Evolutionary conservation across 305 asterid species (phyloP).

Genomic region (Fraxinus dipetala): DNA sequence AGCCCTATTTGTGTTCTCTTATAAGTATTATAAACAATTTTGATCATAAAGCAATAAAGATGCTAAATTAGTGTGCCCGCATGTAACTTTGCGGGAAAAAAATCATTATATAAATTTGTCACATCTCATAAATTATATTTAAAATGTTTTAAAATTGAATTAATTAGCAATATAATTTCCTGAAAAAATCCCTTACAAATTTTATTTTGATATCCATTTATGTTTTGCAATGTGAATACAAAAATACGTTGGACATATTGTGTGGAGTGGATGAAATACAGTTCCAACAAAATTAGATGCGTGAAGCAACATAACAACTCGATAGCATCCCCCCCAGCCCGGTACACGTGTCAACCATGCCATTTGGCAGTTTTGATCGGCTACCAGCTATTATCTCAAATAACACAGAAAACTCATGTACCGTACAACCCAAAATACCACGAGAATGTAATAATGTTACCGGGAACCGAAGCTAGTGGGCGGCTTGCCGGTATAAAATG

Average conservation of each 20-base stretch:
- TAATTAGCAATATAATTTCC: neutral
- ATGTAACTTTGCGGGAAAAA: no score
- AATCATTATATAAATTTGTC: neutral
- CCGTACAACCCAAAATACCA: slow-evolving; percentile 24
- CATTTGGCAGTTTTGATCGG: slow-evolving; percentile 9
- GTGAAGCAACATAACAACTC: neutral
- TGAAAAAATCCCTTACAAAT: neutral
- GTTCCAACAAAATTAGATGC: neutral
- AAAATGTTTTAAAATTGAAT: no score
- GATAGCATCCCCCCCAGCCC: neutral
- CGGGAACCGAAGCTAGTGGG: slow-evolving; percentile 39
- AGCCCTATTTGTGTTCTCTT: neutral
- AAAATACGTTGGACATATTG: neutral
- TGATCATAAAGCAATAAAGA: neutral
- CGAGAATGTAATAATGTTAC: slow-evolving; percentile 23
- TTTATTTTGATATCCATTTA: neutral
- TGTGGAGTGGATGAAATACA: neutral
- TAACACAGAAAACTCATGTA: neutral
- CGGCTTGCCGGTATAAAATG: slow-evolving; percentile 29
- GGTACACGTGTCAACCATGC: slow-evolving; percentile 25
- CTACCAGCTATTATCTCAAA: slow-evolving; percentile 24
- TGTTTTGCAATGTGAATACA: neutral
- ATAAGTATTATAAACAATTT: neutral
- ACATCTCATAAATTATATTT: neutral
- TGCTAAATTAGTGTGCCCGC: neutral